These are phyloP conservation scores for Haplosporangium sp. DNA, from an alignment of 371 early-diverging fungal genomes.

Conservation along the genomic window DNA sequence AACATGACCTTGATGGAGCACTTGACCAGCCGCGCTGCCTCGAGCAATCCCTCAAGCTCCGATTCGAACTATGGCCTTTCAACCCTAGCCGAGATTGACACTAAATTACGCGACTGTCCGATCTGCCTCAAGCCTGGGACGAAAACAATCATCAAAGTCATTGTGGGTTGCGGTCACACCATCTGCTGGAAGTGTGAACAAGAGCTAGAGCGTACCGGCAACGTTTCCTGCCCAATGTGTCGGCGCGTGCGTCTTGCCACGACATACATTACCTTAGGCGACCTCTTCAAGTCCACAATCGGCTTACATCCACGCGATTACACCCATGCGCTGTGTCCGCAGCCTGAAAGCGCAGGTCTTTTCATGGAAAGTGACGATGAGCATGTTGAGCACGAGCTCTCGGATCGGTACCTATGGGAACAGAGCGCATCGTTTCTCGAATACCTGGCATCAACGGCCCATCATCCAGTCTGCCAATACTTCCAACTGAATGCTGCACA, in stretches of 20 bases:
- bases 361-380: not conserved
- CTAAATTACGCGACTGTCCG: constrained; percentile 12
- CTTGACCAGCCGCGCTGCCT: constrained; percentile 1
- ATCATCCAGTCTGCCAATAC: constrained; percentile 25
- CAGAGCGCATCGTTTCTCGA: constrained; percentile 31
- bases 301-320: constrained; percentile 35
- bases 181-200: constrained; percentile 47
- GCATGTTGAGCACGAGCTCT: constrained; percentile 20
- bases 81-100: not conserved
- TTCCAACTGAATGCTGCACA: constrained; percentile 31
- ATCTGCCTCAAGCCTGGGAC: constrained; percentile 28
- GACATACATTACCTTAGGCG: constrained; percentile 9
- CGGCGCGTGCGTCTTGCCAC: constrained; percentile 32
- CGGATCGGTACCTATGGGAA: constrained; percentile 48
- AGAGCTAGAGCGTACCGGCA: constrained; percentile 20
- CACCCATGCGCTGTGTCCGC: constrained; percentile 7
- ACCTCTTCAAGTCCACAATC: constrained; percentile 36
- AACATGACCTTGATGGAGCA: constrained; percentile 14
- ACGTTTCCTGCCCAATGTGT: constrained; percentile 44
- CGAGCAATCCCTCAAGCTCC: not conserved
- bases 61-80: not conserved
- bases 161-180: constrained; percentile 18
- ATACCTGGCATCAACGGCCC: constrained; percentile 1
- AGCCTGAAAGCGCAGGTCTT: not conserved
- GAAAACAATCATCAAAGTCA: constrained; percentile 17